Percentiles rank a stretch among this genome's conserved stretches.
Evolutionary conservation across 495 filamentous ascomycete genomes (phyloP).

Genomic region (Trichoderma orchidacearum): DNA sequence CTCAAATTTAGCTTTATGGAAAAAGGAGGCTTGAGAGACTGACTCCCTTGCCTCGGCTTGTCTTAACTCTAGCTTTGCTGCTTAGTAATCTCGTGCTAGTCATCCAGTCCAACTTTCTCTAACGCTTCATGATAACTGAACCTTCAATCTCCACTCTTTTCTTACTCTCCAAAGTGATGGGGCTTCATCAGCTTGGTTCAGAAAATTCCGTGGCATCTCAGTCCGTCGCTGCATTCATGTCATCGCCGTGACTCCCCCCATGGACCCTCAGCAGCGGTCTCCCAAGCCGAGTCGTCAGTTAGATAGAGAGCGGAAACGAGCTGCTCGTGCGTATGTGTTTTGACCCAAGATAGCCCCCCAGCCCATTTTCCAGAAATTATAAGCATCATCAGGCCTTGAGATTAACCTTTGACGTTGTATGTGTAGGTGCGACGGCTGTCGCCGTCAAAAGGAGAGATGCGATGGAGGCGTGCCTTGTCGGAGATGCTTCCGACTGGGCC

Average conservation of each 20-base stretch:
- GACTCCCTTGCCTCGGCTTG: not conserved
- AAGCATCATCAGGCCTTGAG: too few species aligned
- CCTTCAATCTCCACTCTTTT: not conserved
- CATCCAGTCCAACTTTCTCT: not conserved
- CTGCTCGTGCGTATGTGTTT: not conserved
- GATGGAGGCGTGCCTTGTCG: constrained; percentile 38
- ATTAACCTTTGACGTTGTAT: not conserved
- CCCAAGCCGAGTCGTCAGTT: not conserved
- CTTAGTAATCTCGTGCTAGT: not conserved
- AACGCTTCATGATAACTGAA: not conserved
- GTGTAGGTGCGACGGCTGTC: constrained; percentile 3
- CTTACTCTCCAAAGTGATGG: not conserved
- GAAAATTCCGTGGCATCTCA: not conserved
- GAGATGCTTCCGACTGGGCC: constrained; percentile 31
- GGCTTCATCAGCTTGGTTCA: not conserved
- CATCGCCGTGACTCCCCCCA: not conserved
- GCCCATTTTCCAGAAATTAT: too few species aligned
- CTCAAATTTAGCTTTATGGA: too few species aligned
- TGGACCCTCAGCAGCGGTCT: not conserved
- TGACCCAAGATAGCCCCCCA: not conserved
- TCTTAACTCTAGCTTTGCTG: not conserved
- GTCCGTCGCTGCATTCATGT: not conserved
- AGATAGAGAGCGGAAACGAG: not conserved
- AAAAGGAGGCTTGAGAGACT: too few species aligned
- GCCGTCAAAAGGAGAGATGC: constrained; percentile 18